Base-by-base conservation (phyloP, 495 filamentous ascomycete species). In the Lepidopterella palustris region DNA sequence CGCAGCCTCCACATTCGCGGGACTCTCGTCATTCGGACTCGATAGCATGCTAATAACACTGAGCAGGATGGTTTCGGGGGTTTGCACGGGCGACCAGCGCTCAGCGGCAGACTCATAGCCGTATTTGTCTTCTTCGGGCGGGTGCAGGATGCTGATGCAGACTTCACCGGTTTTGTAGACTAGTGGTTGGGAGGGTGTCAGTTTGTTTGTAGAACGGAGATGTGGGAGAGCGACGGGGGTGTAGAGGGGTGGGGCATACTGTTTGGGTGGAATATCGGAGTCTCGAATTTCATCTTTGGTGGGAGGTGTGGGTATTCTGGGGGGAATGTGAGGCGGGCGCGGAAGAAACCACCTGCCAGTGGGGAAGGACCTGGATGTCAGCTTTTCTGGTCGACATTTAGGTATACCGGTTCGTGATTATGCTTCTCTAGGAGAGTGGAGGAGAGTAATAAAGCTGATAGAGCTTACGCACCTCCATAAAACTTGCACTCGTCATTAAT, bases 101-200 rank as follows among this genome's bases (percentile, higher is more conserved):
- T 98, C 93, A 28, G 84, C 78, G n/a, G 89, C 90, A 11, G 81
- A 80, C 72, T 97, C 95, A 73, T 98, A 98, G 24, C 93, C 92
- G 74, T 89, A 96, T 67, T 90, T 87, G 70, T 98, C 93, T 68
- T 97, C 91, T 76, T 92, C 91, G 1, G 95, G 95, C 0, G 92
- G 89, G 74, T 98, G 95, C 23, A 98, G 79, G 76, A 98, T 97
- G 31, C 88, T 93, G 70, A 98, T 97, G 78, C 93, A 98, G 59
- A 98, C 90, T 49, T 89, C 85, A 68, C 93, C 93, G 71, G 80
- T 83, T 9, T 82, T 78, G 78, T 97, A 98, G 72, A 98, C 82
- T 85, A 50, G n/a, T 35, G 23, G 13, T 49, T 29, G 62, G 45
- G 29, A 18, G 4, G 51, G 11, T 20, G 20, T 40, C 25, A 24